Evolutionary conservation across 1,284 basidiomycete species (phyloP).

Genomic region (Moniliophthora roreri): DNA sequence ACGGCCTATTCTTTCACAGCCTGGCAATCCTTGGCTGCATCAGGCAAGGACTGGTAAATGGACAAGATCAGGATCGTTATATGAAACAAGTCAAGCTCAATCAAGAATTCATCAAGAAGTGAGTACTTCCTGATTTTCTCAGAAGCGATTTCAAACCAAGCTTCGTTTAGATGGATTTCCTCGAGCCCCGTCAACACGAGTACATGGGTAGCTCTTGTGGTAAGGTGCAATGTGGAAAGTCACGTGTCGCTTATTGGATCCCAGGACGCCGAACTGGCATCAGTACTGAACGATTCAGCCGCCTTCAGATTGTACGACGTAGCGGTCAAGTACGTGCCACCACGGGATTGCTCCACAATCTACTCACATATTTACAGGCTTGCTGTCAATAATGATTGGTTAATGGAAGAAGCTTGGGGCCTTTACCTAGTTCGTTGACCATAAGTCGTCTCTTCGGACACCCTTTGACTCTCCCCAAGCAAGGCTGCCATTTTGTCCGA

Average conservation of each 20-base stretch:
- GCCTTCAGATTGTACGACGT: constrained; percentile 66
- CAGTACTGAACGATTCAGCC: constrained; percentile 51
- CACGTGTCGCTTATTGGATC: constrained; percentile 3
- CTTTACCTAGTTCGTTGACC: constrained; percentile 51
- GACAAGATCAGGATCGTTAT: constrained; percentile 40
- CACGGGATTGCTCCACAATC: neutral
- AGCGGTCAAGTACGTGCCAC: constrained; percentile 53
- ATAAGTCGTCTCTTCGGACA: constrained; percentile 8
- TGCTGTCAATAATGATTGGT: constrained; percentile 64
- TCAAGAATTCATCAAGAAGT: constrained; percentile 60
- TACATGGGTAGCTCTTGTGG: constrained; percentile 66
- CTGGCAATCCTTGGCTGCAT: constrained; percentile 60
- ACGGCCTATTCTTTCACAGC: constrained; percentile 66
- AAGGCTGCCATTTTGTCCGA: constrained; percentile 70
- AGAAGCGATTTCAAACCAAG: constrained; percentile 3
- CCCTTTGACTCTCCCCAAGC: constrained; percentile 34
- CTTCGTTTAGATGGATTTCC: constrained; percentile 56
- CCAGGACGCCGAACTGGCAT: constrained; percentile 70
- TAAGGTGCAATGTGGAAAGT: constrained; percentile 29
- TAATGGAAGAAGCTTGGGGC: constrained; percentile 69
- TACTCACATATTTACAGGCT: constrained; percentile 35
- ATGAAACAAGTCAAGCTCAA: constrained; percentile 57
- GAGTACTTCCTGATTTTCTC: constrained; percentile 16
- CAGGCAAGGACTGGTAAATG: constrained; percentile 40
- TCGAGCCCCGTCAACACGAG: constrained; percentile 66